phyloP scores from a whole-genome alignment of 768 basidiomycete genomes.

The Tricholoma furcatifolium region DNA sequence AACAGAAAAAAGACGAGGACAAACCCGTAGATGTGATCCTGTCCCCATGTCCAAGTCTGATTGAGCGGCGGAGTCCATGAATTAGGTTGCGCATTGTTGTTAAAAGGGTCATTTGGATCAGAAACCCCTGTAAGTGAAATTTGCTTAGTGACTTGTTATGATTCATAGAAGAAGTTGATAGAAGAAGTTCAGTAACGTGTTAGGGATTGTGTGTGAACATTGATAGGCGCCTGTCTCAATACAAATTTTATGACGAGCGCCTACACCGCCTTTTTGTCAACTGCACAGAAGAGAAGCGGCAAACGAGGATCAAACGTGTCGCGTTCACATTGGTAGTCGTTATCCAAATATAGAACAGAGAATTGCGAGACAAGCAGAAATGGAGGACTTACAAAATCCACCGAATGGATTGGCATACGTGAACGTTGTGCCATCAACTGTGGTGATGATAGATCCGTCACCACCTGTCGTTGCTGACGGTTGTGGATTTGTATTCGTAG shows the following conservation, averaged over 20 bases:
- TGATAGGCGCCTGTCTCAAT: constrained; percentile 4
- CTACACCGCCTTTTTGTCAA: constrained; percentile 4
- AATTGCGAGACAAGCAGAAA: background rate
- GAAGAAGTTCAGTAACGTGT: background rate
- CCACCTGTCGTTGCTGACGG: constrained; percentile 48
- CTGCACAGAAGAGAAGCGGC: background rate
- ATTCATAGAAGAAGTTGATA: background rate
- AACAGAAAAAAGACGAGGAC: constrained; percentile 15
- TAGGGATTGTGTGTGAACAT: background rate
- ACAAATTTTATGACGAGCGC: background rate
- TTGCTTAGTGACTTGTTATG: constrained; percentile 5
- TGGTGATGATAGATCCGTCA: constrained; percentile 65
- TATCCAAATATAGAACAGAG: background rate
- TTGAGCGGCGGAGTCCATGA: constrained; percentile 81
- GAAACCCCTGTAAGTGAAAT: constrained; percentile 45
- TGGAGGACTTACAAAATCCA: constrained; percentile 58
- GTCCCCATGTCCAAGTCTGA: constrained; percentile 68
- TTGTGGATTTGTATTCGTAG: constrained; percentile 6
- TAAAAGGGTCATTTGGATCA: constrained; percentile 74
- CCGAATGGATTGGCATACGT: constrained; percentile 78
- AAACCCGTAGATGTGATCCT: constrained; percentile 62
- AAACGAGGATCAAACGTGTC: background rate
- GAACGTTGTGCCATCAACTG: constrained; percentile 69
- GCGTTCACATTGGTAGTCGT: background rate
- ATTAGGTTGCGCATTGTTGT: constrained; percentile 71